A percentile compares a stretch with the other conserved stretches of the same genome.
Conservation (phyloP, 164 flowering plant genomes). For the Saururus chinensis region DNA sequence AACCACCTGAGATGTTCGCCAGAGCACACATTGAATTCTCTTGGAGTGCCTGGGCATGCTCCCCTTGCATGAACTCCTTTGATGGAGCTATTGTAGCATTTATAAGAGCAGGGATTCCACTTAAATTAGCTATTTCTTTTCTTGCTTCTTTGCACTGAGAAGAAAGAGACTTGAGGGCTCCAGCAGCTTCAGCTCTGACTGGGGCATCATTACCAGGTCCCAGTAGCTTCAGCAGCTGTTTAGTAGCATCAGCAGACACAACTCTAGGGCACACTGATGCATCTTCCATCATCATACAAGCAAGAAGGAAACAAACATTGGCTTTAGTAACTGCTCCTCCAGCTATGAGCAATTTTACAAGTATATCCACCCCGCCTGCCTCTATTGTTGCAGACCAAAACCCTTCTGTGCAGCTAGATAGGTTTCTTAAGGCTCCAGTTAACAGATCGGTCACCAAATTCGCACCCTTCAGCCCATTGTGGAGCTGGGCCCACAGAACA, state of each 20-base stretch:
- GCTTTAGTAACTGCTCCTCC: conserved; percentile 78
- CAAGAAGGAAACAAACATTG: conserved; percentile 91
- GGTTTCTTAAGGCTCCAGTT: conserved; percentile 82
- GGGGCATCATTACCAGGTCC: conserved; percentile 78
- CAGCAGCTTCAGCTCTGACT: conserved; percentile 97
- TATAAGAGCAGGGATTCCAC: conserved; percentile 89
- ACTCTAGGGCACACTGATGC: conserved; percentile 71
- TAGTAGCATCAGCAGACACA: conserved; percentile 72
- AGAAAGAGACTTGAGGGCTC: conserved; percentile 92
- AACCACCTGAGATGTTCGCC: conserved; percentile 97
- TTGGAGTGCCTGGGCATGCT: conserved; percentile 93
- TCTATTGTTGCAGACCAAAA: conserved; percentile 76
- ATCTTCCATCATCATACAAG: conserved; percentile 93
- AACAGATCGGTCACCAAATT: conserved; percentile 62
- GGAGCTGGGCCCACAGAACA: conserved; percentile 79
- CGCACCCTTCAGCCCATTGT: conserved; percentile 55
- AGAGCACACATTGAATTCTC: conserved; percentile 99
- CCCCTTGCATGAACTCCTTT: conserved; percentile 98
- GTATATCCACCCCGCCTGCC: conserved; percentile 86
- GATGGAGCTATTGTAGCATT: conserved; percentile 99
- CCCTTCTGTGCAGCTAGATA: conserved; percentile 77
- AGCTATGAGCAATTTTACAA: conserved; percentile 67
- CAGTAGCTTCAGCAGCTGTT: conserved; percentile 72
- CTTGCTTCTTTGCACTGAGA: conserved; percentile 87
- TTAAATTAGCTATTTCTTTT: conserved; percentile 60